Evolutionary conservation across 2,329 filamentous ascomycete genomes (phyloP).

Genomic region (Aspergillus fumigatus): DNA sequence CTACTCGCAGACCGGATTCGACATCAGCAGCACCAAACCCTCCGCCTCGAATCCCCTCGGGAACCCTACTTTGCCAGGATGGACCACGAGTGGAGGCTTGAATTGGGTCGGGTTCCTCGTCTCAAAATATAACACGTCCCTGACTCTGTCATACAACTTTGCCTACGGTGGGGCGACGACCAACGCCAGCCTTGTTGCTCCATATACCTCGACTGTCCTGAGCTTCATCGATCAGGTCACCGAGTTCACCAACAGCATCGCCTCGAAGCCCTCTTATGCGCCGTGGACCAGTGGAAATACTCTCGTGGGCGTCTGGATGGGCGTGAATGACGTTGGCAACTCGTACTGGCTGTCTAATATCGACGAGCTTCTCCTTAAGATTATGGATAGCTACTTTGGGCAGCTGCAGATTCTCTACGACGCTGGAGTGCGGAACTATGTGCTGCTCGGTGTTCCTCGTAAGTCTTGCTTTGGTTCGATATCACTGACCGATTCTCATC

Average conservation of each 20-base stretch:
- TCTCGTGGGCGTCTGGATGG: conserved; percentile 9
- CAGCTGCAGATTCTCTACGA: conserved; percentile 7
- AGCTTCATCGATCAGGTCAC: conserved; percentile 9
- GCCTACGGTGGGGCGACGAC: conserved; percentile 8
- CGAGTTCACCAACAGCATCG: conserved; percentile 1
- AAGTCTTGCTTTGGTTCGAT: neutral
- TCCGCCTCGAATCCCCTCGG: conserved; percentile 10
- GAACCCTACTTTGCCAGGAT: conserved; percentile 8
- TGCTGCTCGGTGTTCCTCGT: conserved; percentile 6
- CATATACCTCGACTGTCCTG: conserved; percentile 1
- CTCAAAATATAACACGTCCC: conserved; percentile 3
- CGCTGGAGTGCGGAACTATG: conserved; percentile 5
- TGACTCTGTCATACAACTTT: conserved; percentile 8
- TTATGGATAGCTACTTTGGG: conserved; percentile 6
- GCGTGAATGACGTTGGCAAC: conserved; percentile 9
- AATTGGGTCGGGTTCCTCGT: conserved; percentile 9
- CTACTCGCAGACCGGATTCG: conserved; percentile 7
- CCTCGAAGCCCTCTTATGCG: neutral
- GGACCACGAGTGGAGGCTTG: conserved; percentile 5
- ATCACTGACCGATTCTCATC: neutral
- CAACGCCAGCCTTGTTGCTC: conserved; percentile 5
- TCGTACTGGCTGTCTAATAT: conserved; percentile 5
- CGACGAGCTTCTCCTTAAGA: neutral
- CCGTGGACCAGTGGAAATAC: conserved; percentile 2
- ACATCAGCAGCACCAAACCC: conserved; percentile 6